Evolutionary conservation across 345 rosid species (phyloP).

Genomic region (Arabis hirsuta): DNA sequence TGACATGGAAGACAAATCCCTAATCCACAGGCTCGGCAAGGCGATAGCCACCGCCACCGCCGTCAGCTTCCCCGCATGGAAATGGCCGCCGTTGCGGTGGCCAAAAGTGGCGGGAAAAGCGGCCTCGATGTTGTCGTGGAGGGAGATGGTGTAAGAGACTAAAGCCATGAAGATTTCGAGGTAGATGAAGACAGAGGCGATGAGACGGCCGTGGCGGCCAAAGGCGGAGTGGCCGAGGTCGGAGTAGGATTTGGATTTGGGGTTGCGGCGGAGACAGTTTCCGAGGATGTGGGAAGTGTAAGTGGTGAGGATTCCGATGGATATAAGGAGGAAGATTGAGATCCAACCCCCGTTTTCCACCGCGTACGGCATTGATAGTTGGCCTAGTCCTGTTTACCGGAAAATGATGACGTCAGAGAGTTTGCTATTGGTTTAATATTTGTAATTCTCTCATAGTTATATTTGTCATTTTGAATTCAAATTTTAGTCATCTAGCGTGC

Average conservation of each 20-base stretch:
- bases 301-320: slow-evolving; percentile 58
- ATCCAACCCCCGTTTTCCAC: slow-evolving; percentile 76
- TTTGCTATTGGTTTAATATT: background rate
- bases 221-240: slow-evolving; percentile 71
- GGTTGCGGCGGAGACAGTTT: slow-evolving; percentile 64
- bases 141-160: slow-evolving; percentile 80
- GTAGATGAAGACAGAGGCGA: slow-evolving; percentile 62
- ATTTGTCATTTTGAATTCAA: too few relatives aligned
- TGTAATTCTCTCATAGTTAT: too few relatives aligned
- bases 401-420: slow-evolving; percentile 26
- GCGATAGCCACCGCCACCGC: slow-evolving; percentile 59
- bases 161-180: slow-evolving; percentile 78
- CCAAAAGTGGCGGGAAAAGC: slow-evolving; percentile 50
- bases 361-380: slow-evolving; percentile 77
- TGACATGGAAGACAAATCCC: slow-evolving; percentile 72
- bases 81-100: slow-evolving; percentile 31
- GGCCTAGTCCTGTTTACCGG: slow-evolving; percentile 65
- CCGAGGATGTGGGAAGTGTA: slow-evolving; percentile 70
- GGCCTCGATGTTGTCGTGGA: slow-evolving; percentile 68
- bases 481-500: too few relatives aligned
- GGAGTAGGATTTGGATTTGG: slow-evolving; percentile 63
- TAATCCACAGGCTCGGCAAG: slow-evolving; percentile 77
- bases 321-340: slow-evolving; percentile 58
- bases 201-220: slow-evolving; percentile 54
- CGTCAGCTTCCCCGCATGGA: slow-evolving; percentile 61